Base-by-base conservation (phyloP, 495 filamentous ascomycete genomes). In the Hypomontagnella submonticulosa region DNA sequence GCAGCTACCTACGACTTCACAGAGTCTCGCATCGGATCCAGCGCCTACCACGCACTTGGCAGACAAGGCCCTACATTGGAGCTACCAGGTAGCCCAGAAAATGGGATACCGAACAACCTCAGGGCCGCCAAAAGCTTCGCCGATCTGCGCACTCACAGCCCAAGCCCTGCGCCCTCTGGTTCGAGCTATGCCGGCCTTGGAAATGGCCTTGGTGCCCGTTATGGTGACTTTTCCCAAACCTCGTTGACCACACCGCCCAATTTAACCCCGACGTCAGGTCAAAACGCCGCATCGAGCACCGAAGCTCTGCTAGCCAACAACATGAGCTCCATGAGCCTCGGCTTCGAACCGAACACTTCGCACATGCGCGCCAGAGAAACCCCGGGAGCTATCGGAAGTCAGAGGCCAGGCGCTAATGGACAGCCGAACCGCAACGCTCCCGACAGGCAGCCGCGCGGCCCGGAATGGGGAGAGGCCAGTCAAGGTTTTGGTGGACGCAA, bases 1-100 rank as follows among this genome's bases (percentile, higher is more conserved):
- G 93, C 95, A 15, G 96, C 95, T 32, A 99, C 95, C n/a, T 97
- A 96, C 69, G 94, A 98, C 77, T 99, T 99, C 78, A 92, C 90
- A 67, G 95, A 97, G 73, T 88, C 91, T 34, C 90, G 93, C 5
- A 88, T 84, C 19, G 85, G 85, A 43, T 88, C 89, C 16, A 81
- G 82, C 34, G 84, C 85, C 30, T 81, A 90, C 74, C 87, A 86
- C 68, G 87, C 90, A 0, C 81, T 96, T 43, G 89, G 92, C 38
- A 83, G 90, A 44, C 91, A 94, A 67, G 85, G 85, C 33, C 89
- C 88, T 41, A 89, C 93, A 43, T 81, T 98, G 40, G 92, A 93
- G 41, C 87, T 96, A 56, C 84, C 93, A 15, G 90, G 92, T 64
- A 96, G 93, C 51, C 91, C 92, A 0, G 88, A 89, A 5, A 74